These are phyloP conservation scores for Capronia coronata DNA, from an alignment of 2,329 filamentous ascomycete genomes.

Conservation along the genomic window DNA sequence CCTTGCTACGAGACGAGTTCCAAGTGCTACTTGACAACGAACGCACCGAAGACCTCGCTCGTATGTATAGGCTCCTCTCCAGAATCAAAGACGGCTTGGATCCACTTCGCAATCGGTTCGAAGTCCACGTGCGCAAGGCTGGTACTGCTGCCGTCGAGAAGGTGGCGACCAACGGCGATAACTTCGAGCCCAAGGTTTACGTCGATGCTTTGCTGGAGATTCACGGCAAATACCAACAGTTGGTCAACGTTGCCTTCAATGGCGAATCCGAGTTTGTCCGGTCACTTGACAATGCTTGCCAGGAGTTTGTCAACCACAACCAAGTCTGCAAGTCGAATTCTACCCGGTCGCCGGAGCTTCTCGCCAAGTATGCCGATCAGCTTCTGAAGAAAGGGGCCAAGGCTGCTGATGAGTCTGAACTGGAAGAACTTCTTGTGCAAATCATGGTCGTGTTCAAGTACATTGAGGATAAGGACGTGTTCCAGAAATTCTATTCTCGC, in stretches of 20 bases:
- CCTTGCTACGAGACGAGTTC: conserved; percentile 87
- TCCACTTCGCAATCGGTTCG: conserved; percentile 77
- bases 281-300: conserved; percentile 91
- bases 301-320: conserved; percentile 97
- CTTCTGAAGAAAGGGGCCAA: conserved; percentile 88
- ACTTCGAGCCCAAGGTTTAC: conserved; percentile 91
- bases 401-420: conserved; percentile 85
- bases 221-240: conserved; percentile 82
- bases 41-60: conserved; percentile 86
- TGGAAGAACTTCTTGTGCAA: conserved; percentile 79
- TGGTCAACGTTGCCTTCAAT: conserved; percentile 87
- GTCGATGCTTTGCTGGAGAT: conserved; percentile 92
- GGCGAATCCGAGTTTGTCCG: conserved; percentile 96
- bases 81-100: conserved; percentile 88
- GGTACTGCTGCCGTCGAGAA: conserved; percentile 85
- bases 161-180: conserved; percentile 79
- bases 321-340: conserved; percentile 90
- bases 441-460: conserved; percentile 99
- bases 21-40: conserved; percentile 90
- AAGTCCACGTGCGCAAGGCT: conserved; percentile 85
- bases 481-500: conserved; percentile 98
- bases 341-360: conserved; percentile 85
- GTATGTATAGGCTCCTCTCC: conserved; percentile 89
- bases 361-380: conserved; percentile 92
- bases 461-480: conserved; percentile 99